These are phyloP conservation scores for Wickerhamomyces mucosus DNA, from an alignment of 805 yeast genomes.

Conservation along the genomic window DNA sequence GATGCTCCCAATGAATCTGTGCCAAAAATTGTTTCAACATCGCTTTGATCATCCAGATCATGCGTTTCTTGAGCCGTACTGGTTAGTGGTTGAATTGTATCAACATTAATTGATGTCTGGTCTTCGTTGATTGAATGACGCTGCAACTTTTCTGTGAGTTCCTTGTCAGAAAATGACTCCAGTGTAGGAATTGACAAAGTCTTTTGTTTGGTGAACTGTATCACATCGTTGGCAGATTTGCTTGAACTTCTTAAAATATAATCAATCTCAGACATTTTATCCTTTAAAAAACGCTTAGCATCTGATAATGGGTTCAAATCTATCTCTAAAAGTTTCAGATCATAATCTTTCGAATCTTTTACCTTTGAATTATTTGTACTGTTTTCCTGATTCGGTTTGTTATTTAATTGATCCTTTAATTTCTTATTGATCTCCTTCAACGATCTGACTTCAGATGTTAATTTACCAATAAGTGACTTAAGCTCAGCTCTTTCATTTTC, in stretches of 20 bases:
- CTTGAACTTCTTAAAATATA: neutral
- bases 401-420: neutral
- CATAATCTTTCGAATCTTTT: neutral
- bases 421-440: constrained; percentile 1
- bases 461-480: neutral
- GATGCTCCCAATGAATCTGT: no score
- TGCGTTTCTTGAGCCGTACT: neutral
- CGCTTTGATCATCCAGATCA: neutral
- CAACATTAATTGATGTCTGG: no score
- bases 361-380: neutral
- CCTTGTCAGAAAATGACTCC: neutral
- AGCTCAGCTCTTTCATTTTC: neutral
- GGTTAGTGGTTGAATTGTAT: neutral
- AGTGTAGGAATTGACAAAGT: neutral
- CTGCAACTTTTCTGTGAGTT: no score
- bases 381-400: neutral
- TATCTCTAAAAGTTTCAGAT: neutral
- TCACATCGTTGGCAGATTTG: neutral
- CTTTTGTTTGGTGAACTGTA: no score
- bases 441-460: neutral
- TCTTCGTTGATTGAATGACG: no score
- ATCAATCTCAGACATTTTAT: neutral
- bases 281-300: neutral
- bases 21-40: neutral
- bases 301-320: neutral